Percentiles rank a stretch among this genome's conserved stretches.
Conservation (phyloP, 2,329 filamentous ascomycete species). For the Aspergillus sp. region DNA sequence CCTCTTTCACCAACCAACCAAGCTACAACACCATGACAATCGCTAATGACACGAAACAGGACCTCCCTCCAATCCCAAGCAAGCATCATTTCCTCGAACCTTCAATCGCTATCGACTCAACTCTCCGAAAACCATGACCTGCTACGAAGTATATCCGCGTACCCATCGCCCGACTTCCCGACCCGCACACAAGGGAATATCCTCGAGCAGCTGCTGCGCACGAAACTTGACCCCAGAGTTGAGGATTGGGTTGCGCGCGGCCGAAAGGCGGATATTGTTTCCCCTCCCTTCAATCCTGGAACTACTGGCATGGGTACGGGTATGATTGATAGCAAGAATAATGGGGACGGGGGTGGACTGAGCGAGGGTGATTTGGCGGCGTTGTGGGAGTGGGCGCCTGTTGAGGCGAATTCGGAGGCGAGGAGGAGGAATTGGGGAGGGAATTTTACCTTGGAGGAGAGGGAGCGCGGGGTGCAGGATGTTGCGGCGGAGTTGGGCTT, state of each 20-base stretch:
- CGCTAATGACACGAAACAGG: slow-evolving; percentile 41
- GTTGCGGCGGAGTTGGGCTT: slow-evolving; percentile 75
- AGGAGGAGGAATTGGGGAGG: slow-evolving; percentile 56
- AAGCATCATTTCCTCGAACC: slow-evolving; percentile 69
- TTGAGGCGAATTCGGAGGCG: slow-evolving; percentile 48
- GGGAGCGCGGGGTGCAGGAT: slow-evolving; percentile 63
- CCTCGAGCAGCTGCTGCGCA: slow-evolving; percentile 70
- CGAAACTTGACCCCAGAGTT: slow-evolving; percentile 77
- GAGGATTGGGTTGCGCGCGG: slow-evolving; percentile 71
- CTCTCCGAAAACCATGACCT: slow-evolving; percentile 66
- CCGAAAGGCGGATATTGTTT: slow-evolving; percentile 31
- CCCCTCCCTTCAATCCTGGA: not conserved
- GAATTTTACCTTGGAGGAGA: slow-evolving; percentile 71
- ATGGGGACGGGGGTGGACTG: slow-evolving; percentile 24
- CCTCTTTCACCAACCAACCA: not conserved
- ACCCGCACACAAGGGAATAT: slow-evolving; percentile 63
- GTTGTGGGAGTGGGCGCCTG: slow-evolving; percentile 60
- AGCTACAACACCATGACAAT: not conserved
- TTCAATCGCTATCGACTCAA: slow-evolving; percentile 65
- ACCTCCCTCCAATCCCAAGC: slow-evolving; percentile 71
- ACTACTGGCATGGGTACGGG: not conserved
- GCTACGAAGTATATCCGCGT: slow-evolving; percentile 69
- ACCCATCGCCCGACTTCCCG: slow-evolving; percentile 74
- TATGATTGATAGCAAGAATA: slow-evolving; percentile 5
- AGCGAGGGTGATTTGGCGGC: slow-evolving; percentile 54